Conservation (phyloP, 2,329 filamentous ascomycete genomes). For the Sporothrix variecibatus region DNA sequence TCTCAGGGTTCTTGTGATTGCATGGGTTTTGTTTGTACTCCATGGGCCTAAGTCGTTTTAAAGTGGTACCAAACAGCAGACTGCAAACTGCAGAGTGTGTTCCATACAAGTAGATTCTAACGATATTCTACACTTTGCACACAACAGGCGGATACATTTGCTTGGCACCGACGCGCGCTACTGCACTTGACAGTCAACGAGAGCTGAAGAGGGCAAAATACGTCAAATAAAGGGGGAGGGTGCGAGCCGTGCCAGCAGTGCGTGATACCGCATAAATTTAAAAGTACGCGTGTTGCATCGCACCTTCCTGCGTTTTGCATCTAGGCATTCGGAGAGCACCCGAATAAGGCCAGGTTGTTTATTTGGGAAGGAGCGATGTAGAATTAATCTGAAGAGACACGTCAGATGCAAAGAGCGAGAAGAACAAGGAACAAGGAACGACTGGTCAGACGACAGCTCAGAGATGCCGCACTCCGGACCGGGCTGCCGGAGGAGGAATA, state of each 20-base stretch:
- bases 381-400: background rate
- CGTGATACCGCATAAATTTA: background rate
- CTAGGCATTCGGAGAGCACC: background rate
- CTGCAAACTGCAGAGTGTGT: background rate
- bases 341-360: background rate
- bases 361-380: background rate
- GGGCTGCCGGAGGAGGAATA: no score
- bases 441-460: background rate
- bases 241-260: no score
- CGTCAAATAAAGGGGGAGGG: background rate
- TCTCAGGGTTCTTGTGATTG: no score
- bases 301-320: background rate
- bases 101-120: background rate
- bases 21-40: background rate
- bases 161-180: constrained; percentile 4
- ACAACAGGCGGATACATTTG: background rate
- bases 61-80: background rate
- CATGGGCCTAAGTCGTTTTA: background rate
- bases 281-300: background rate
- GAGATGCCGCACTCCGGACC: background rate
- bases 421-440: background rate
- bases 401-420: background rate
- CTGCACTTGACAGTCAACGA: constrained; percentile 17
- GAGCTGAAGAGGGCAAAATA: constrained; percentile 11
- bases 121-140: background rate